Evolutionary conservation across 805 yeast genomes (phyloP).

Genomic region (Saccharomycopsis sp.): DNA sequence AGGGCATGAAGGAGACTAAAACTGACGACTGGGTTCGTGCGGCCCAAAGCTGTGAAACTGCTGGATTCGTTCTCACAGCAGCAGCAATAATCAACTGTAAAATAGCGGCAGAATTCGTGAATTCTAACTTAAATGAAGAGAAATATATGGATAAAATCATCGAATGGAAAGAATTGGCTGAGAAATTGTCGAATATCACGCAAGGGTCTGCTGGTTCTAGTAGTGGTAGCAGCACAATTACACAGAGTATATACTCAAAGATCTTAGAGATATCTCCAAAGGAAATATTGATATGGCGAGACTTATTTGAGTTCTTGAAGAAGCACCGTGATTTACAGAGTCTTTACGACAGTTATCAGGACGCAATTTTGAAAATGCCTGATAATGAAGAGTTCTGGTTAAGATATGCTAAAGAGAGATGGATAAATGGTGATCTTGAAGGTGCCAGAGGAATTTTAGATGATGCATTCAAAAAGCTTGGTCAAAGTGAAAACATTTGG

Average conservation of each 20-base stretch:
- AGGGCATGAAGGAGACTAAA: constrained; percentile 41
- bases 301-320: constrained; percentile 8
- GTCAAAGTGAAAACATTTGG: constrained; percentile 53
- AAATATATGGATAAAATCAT: constrained; percentile 23
- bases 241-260: constrained; percentile 4
- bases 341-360: constrained; percentile 43
- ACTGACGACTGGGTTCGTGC: constrained; percentile 46
- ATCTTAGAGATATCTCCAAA: constrained; percentile 43
- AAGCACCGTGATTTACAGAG: constrained; percentile 25
- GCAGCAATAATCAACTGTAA: constrained; percentile 45
- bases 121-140: constrained; percentile 25
- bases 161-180: constrained; percentile 35
- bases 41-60: constrained; percentile 48
- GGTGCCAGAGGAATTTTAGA: constrained; percentile 50
- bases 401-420: constrained; percentile 67
- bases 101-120: constrained; percentile 28
- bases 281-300: constrained; percentile 23
- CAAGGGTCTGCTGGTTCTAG: no score
- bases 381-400: constrained; percentile 45
- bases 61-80: constrained; percentile 41
- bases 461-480: constrained; percentile 38
- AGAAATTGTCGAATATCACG: constrained; percentile 11
- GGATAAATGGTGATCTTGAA: constrained; percentile 43
- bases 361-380: constrained; percentile 47
- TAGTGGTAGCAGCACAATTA: neutral